A percentile compares a stretch with the other conserved stretches of the same genome.
These are phyloP conservation scores for Yamadazyma sp. DNA, from an alignment of 805 yeast genomes.

Conservation along the genomic window DNA sequence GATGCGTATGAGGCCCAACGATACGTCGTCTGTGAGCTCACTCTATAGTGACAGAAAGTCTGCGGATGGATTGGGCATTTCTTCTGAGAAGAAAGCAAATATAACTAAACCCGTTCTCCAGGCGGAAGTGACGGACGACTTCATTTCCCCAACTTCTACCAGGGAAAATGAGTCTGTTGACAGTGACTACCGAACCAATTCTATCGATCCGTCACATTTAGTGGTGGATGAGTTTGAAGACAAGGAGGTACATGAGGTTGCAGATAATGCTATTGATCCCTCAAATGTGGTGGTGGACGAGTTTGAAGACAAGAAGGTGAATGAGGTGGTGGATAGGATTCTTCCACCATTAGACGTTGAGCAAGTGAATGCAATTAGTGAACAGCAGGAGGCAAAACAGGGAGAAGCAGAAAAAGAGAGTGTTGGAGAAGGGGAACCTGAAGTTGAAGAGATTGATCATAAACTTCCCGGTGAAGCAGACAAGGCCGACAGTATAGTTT, in stretches of 20 bases:
- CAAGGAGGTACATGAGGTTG: not conserved
- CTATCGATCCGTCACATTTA: not conserved
- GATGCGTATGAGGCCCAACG: slow-evolving; percentile 1
- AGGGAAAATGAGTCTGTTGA: slow-evolving; percentile 5
- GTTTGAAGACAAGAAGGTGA: slow-evolving; percentile 14
- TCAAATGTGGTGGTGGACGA: slow-evolving; percentile 15
- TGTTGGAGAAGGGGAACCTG: not conserved
- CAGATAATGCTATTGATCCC: slow-evolving; percentile 10
- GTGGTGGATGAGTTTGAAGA: not conserved
- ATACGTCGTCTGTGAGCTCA: slow-evolving; percentile 8
- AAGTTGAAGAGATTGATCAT: not conserved
- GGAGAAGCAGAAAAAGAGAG: no score
- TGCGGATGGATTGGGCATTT: slow-evolving; percentile 6
- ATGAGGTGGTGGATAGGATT: slow-evolving; percentile 2
- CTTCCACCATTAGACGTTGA: no score
- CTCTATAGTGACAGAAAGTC: slow-evolving; percentile 2
- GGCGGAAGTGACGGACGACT: slow-evolving; percentile 6
- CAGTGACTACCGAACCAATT: slow-evolving; percentile 2
- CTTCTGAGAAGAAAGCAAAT: not conserved
- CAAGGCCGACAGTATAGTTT: no score
- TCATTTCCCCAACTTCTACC: slow-evolving; percentile 8
- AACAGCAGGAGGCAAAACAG: no score
- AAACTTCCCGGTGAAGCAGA: not conserved
- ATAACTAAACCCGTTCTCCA: slow-evolving; percentile 5
- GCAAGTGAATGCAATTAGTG: no score